These are phyloP conservation scores for Penicillium lagena DNA, from an alignment of 495 filamentous ascomycete genomes.

Conservation along the genomic window DNA sequence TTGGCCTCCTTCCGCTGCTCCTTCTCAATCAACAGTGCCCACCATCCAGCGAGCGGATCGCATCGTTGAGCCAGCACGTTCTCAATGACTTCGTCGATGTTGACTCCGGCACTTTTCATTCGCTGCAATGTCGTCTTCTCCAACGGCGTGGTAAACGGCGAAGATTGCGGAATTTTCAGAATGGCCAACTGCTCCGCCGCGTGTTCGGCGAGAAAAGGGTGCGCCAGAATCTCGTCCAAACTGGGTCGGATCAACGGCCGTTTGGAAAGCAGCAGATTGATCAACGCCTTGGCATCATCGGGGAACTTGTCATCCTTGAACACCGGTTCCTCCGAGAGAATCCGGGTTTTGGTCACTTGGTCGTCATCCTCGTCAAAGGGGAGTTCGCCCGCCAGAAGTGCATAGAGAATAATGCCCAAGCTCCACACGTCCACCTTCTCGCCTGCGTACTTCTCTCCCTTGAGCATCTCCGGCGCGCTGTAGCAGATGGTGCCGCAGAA, in stretches of 20 bases:
- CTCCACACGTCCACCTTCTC: slow-evolving; percentile 99
- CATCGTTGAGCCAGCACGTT: slow-evolving; percentile 87
- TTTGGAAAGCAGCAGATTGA: slow-evolving; percentile 77
- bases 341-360: slow-evolving; percentile 73
- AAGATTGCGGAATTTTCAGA: slow-evolving; percentile 72
- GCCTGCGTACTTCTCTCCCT: slow-evolving; percentile 94
- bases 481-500: slow-evolving; percentile 98
- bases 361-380: slow-evolving; percentile 96
- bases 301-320: slow-evolving; percentile 72
- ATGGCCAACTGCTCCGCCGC: slow-evolving; percentile 88
- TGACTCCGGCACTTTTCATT: slow-evolving; percentile 92
- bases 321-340: slow-evolving; percentile 74
- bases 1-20: slow-evolving; percentile 85
- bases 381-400: slow-evolving; percentile 83
- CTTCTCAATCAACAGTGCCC: slow-evolving; percentile 91
- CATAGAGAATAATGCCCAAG: slow-evolving; percentile 91
- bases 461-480: slow-evolving; percentile 96
- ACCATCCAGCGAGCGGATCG: slow-evolving; percentile 90
- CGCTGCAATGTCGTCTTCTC: slow-evolving; percentile 89
- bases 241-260: slow-evolving; percentile 77
- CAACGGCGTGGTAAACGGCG: slow-evolving; percentile 79
- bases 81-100: slow-evolving; percentile 90
- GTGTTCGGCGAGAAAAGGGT: slow-evolving; percentile 85
- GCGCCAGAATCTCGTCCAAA: slow-evolving; percentile 79
- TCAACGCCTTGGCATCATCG: slow-evolving; percentile 66